Evolutionary conservation across 129 eudicot genomes (phyloP), one percentile per base, ranked within the genome.

Genomic region (Centaurea solstitialis): DNA sequence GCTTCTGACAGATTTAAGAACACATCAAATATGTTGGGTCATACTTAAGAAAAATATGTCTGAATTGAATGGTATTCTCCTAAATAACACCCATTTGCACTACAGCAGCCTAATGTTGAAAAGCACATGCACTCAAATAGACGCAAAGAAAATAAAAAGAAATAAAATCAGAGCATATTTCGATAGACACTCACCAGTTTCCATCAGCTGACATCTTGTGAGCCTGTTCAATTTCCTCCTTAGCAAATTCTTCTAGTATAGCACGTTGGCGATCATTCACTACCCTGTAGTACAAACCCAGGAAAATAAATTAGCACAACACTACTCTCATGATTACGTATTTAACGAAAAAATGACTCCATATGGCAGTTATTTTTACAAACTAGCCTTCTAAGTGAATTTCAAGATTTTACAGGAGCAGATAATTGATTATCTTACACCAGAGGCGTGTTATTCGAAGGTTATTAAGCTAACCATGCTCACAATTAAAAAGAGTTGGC

Each of bases 231-330:
- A 88, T 88, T 84, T 92, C 97, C 83, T 95, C 91, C 86, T 81
- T 79, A 1, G 88, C 97, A 83, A 95, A 95, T 69, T 95, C 99
- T 78, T 95, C 99, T 20, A 95, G 87, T 84, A 95, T 89, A 72
- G 93, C 93, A 76, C 93, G 94, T 77, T 95, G 99, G 8, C 91
- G 91, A 70, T 93, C 99, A 82, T 83, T 92, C 50, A 95, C 87
- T 73, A 76, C 86, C 74, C 98, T 95, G 90, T 74, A 41, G 68
- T 13, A 85, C 21, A 80, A 72, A 76, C 41, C 43, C 76, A 64
- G 17, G 50, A 71, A 59, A n/a, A 41, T 10, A 66, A 66, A 26
- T 23, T 2, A 68, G 75, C 39, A 9, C 21, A 68, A 23, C 62
- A 57, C 8, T 5, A 57, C 17, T 43, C 53, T 43, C 3, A 10